Evolutionary conservation across 371 early-diverging fungal genomes (phyloP), one percentile per base, ranked within the genome.

Genomic region (Lichtheimia ornata): DNA sequence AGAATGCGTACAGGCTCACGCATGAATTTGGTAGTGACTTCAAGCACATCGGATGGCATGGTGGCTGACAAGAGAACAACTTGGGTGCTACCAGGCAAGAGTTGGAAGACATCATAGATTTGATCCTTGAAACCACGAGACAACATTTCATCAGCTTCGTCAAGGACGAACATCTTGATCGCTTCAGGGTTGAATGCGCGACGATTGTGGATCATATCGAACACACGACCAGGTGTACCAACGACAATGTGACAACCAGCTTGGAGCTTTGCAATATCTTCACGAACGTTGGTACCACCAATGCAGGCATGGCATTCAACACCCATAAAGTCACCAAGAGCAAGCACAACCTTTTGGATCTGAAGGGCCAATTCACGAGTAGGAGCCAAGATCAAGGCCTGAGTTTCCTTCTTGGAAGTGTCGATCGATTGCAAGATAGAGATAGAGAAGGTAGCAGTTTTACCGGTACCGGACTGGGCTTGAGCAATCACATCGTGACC

Each of bases 121-220:
- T 96, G 93, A 47, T 96, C 97, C 79, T 91, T 91, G 85, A 98
- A 97, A 70, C 95, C 97, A 57, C 88, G 88, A 62, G 91, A 91
- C 63, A 97, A 81, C 93, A 98, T 90, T 77, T 97, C 96, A 85
- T 98, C 98, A 52, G 98, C 97, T 79, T 97, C 98, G 81, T 98
- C 98, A 44, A 98, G 87, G 58, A 98, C 91, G 67, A 98, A 92
- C 88, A 97, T 85, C 78, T 91, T 91, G 69, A 97, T 89, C 65
- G 78, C 24, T 57, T 88, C 84, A 51, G 94, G 85, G 53, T 89
- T 85, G 57, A 97, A 76, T 53, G 84, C 84, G 53, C 92, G 81
- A 62, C 91, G 87, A 76, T 92, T 89, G 64, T 79, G 65, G 69
- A 97, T 93, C 96, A 97, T 94, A 70, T 97, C 96, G 58, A 83